Conservation (phyloP, 768 basidiomycete species). For the Hemileccinum rubropunctum region DNA sequence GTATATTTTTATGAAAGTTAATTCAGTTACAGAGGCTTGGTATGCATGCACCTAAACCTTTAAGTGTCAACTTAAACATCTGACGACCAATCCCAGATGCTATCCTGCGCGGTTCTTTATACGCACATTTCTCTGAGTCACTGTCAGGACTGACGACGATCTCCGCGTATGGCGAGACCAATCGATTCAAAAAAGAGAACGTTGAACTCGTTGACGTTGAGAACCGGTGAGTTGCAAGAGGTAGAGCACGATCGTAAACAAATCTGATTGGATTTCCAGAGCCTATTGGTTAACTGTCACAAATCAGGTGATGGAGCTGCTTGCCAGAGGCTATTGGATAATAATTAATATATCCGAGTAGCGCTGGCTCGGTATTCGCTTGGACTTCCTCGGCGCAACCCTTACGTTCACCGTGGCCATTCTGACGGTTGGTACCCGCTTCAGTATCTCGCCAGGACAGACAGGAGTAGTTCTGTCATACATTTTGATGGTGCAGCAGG, state of each 20-base stretch:
- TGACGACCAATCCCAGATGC: constrained; percentile 48
- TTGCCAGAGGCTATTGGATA: not conserved
- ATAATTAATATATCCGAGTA: constrained; percentile 20
- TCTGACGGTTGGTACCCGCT: constrained; percentile 71
- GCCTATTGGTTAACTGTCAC: constrained; percentile 87
- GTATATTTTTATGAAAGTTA: not conserved
- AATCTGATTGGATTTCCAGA: constrained; percentile 25
- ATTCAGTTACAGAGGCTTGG: constrained; percentile 48
- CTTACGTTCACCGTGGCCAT: constrained; percentile 79
- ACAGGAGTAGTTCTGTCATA: constrained; percentile 78
- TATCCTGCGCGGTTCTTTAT: constrained; percentile 80
- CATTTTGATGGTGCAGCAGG: constrained; percentile 76
- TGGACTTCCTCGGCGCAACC: constrained; percentile 78
- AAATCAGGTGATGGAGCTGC: constrained; percentile 55
- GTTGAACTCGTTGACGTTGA: constrained; percentile 75
- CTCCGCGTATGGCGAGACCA: constrained; percentile 78
- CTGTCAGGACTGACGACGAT: constrained; percentile 85
- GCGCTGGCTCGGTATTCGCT: constrained; percentile 85
- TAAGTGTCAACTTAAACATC: too few relatives aligned
- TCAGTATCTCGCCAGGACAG: constrained; percentile 73
- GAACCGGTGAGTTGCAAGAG: constrained; percentile 53
- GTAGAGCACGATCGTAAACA: not conserved
- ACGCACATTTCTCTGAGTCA: constrained; percentile 91
- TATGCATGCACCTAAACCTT: constrained; percentile 17
- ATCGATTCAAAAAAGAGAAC: constrained; percentile 77